These are phyloP conservation scores for Trypethelium eluteriae DNA, from an alignment of 495 filamentous ascomycete genomes.

Conservation along the genomic window DNA sequence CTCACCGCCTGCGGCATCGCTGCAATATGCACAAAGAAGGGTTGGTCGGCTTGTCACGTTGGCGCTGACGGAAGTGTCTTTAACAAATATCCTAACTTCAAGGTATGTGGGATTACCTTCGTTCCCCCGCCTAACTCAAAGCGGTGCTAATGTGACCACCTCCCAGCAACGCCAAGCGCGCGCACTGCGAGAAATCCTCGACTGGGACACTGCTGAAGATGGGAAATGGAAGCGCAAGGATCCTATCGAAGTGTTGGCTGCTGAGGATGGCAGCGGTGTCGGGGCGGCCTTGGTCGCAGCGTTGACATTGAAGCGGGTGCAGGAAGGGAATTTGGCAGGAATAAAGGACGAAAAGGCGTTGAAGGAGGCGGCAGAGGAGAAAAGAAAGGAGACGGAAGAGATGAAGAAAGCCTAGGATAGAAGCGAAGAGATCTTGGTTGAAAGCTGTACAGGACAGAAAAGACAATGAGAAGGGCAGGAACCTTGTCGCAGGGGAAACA, in stretches of 20 bases:
- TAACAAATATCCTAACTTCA: slow-evolving; percentile 98
- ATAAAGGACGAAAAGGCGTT: slow-evolving; percentile 60
- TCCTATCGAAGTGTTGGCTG: slow-evolving; percentile 74
- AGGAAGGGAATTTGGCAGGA: slow-evolving; percentile 68
- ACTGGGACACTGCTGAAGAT: slow-evolving; percentile 66
- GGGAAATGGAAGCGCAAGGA: slow-evolving; percentile 53
- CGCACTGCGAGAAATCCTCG: slow-evolving; percentile 86
- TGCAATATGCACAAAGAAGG: slow-evolving; percentile 93
- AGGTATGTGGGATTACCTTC: slow-evolving; percentile 35
- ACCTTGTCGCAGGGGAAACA: no score
- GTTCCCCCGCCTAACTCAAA: not conserved
- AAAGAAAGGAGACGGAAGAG: not conserved
- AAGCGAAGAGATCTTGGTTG: not conserved
- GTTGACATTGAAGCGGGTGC: slow-evolving; percentile 77
- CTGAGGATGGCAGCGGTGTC: slow-evolving; percentile 94
- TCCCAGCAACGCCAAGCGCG: slow-evolving; percentile 61
- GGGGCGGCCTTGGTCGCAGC: slow-evolving; percentile 92
- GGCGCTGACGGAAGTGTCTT: slow-evolving; percentile 94
- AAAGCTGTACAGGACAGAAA: not conserved
- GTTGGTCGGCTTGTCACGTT: slow-evolving; percentile 77
- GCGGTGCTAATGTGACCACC: slow-evolving; percentile 6
- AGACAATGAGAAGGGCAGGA: no score
- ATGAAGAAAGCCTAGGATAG: not conserved
- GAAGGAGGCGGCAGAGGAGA: slow-evolving; percentile 22
- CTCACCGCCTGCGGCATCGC: slow-evolving; percentile 90